Evolutionary conservation across 2,329 filamentous ascomycete genomes (phyloP), one percentile per base, ranked within the genome.

Genomic region (Pseudogymnoascus sp.): DNA sequence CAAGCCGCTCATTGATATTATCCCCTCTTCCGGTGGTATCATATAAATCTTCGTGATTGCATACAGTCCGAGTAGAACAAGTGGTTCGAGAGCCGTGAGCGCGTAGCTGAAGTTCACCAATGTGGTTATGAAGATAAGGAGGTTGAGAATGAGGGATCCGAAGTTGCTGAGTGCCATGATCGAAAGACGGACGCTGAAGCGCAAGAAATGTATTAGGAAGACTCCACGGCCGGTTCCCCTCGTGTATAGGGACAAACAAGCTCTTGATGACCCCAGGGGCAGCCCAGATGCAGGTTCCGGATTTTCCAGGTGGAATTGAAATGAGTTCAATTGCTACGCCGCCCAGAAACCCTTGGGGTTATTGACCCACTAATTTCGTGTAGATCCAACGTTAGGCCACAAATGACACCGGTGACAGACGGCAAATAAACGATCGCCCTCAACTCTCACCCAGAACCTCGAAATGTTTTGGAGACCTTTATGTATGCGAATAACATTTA

Each of bases 61-160:
- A 70, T 82, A 82, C 5, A 83, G 73, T 23, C 72, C 70, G 53
- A 81, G 72, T 25, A 82, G 73, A 8, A 78, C 65, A 56, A 79
- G 73, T 14, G 80, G 78, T 64, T 82, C 79, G 62, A 79, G 76
- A 65, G 79, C 75, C 16, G 79, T 75, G 64, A 83, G 75, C 63
- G 79, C 79, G 65, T 80, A 77, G 69, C 77, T 77, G 69, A 83
- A 79, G 70, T 82, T 82, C 65, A 81, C 76, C 62, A 83, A 73
- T 61, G 80, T 81, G 42, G 79, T 80, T 66, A 83, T 73, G 69
- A 83, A 83, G 68, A 82, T 79, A 62, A 82, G 73, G 66, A 82
- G 75, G 67, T 81, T 75, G 60, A 83, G 73, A 66, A 82, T 70
- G 35, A 81, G 73, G n/a, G 80, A 78, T 59, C 80, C 80, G 25